These are phyloP conservation scores for Phaffomyces thermotolerans DNA, from an alignment of 805 yeast genomes.

Conservation along the genomic window DNA sequence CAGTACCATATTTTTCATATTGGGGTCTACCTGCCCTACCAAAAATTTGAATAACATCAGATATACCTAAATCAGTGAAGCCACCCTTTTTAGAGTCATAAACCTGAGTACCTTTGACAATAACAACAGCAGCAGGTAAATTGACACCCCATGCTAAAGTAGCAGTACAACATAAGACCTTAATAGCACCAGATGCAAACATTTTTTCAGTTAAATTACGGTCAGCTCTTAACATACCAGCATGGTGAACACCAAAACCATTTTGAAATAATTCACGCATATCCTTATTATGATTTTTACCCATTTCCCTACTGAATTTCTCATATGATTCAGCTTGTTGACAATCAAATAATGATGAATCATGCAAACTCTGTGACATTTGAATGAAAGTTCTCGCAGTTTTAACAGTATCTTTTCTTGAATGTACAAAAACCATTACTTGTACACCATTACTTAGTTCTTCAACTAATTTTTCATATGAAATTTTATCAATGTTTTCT, in stretches of 20 bases:
- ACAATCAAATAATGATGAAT: conserved; percentile 52
- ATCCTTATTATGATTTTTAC: conserved; percentile 67
- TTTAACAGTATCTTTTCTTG: conserved; percentile 85
- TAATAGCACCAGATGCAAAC: conserved; percentile 79
- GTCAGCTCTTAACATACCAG: conserved; percentile 91
- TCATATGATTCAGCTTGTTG: conserved; percentile 35
- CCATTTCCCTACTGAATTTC: conserved; percentile 55
- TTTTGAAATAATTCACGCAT: conserved; percentile 66
- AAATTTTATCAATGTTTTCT: conserved; percentile 65
- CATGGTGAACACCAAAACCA: conserved; percentile 95
- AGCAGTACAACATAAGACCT: conserved; percentile 91
- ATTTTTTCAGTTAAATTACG: conserved; percentile 83
- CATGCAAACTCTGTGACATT: conserved; percentile 58
- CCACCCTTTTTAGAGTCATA: conserved; percentile 96
- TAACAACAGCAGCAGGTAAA: conserved; percentile 95
- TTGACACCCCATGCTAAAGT: conserved; percentile 99
- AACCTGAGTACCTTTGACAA: conserved; percentile 93
- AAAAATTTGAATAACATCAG: conserved; percentile 95
- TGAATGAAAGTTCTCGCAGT: conserved; percentile 68
- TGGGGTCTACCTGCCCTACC: conserved; percentile 99
- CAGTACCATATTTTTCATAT: conserved; percentile 86
- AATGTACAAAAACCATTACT: conserved; percentile 95
- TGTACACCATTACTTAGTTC: conserved; percentile 69
- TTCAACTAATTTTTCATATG: conserved; percentile 69
- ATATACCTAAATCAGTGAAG: conserved; percentile 83